Conservation (phyloP, 495 filamentous ascomycete genomes). For the Aspergillus heteromorphus region DNA sequence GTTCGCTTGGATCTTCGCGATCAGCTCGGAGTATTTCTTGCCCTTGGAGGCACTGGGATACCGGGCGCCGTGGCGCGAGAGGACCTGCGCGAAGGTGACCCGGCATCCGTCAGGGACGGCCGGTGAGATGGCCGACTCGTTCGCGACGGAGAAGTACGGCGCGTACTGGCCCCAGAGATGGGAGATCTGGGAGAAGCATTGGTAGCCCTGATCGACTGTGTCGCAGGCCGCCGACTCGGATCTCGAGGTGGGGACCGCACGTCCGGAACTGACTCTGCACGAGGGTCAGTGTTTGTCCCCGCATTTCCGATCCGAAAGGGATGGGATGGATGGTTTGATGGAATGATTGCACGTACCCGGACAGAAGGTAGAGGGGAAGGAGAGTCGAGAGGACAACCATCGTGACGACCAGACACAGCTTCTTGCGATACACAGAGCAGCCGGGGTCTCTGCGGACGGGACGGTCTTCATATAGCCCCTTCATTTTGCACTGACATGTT, state of each 20-base stretch:
- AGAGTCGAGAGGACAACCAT: constrained; percentile 5
- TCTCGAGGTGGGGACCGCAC: not conserved
- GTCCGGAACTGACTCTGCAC: constrained; percentile 4
- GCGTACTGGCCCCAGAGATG: constrained; percentile 85
- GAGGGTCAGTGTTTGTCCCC: not conserved
- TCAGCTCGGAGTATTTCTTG: constrained; percentile 45
- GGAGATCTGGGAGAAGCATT: constrained; percentile 53
- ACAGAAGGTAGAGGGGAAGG: constrained; percentile 7
- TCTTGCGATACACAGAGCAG: not conserved
- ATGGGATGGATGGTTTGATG: too few relatives aligned
- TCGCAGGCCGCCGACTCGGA: constrained; percentile 46
- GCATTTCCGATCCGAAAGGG: not conserved
- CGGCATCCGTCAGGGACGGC: constrained; percentile 57
- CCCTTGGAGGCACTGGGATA: constrained; percentile 66
- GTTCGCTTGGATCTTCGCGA: constrained; percentile 55
- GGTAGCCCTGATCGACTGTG: constrained; percentile 55
- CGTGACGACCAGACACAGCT: not conserved
- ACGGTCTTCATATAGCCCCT: constrained; percentile 13
- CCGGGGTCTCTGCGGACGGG: not conserved
- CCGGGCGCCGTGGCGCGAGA: constrained; percentile 80
- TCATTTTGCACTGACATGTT: constrained; percentile 7
- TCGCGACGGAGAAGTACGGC: constrained; percentile 63
- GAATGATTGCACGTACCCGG: constrained; percentile 9
- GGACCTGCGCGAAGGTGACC: constrained; percentile 70
- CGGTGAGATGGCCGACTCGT: constrained; percentile 52